These are phyloP conservation scores for Anisodus tanguticus DNA, from an alignment of 257 asterid genomes.

Conservation along the genomic window DNA sequence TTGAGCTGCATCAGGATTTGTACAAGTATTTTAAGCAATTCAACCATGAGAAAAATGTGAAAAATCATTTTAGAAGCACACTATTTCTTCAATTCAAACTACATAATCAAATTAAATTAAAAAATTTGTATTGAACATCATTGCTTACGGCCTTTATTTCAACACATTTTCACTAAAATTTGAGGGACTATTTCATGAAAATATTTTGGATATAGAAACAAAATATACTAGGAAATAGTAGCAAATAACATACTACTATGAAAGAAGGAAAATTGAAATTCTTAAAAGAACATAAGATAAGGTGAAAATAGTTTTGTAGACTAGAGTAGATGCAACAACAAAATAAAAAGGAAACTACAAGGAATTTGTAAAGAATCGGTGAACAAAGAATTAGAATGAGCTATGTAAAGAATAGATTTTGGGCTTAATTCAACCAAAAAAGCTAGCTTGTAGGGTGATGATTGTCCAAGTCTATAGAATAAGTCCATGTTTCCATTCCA, in stretches of 20 bases:
- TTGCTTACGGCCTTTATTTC: not conserved
- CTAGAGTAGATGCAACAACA: not conserved
- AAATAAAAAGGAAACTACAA: not conserved
- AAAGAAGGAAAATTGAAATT: not conserved
- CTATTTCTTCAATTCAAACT: not conserved
- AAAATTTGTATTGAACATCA: too few relatives aligned
- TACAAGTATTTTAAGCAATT: not conserved
- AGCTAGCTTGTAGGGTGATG: too few relatives aligned
- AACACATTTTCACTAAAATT: not conserved
- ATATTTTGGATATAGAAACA: not conserved
- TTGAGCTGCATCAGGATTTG: not conserved
- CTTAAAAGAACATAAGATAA: not conserved
- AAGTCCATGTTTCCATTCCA: too few relatives aligned
- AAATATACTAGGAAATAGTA: not conserved
- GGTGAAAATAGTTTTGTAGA: not conserved
- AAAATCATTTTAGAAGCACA: not conserved
- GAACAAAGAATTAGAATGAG: too few relatives aligned
- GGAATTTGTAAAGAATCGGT: too few relatives aligned
- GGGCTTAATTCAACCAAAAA: too few relatives aligned
- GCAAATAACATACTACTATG: not conserved
- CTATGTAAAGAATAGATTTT: too few relatives aligned
- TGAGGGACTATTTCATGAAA: not conserved
- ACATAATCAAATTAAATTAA: not conserved
- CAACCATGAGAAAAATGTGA: not conserved
- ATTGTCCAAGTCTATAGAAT: too few relatives aligned